Base-by-base conservation (phyloP, 169 alveolate genomes). In the Cryptosporidium parvum region DNA sequence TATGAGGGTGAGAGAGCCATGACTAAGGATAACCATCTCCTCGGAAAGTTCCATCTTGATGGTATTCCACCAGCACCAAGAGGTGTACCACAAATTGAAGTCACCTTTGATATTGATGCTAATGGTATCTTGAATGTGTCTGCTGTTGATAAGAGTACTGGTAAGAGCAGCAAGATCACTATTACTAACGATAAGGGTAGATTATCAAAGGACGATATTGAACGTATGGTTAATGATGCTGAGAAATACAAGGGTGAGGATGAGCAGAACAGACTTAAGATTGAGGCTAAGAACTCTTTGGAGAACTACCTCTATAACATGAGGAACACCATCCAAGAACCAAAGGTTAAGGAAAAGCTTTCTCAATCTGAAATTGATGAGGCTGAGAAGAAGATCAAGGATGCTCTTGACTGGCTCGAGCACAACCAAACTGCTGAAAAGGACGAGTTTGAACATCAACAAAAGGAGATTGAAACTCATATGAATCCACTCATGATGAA, bases 111-210 rank as follows among this genome's bases (percentile, higher is more conserved):
- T 86, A 96, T 98, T 44, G 99, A 98, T 93, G 96, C 98, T 86
- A 97, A 98, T 87, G 98, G 99, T 84, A 97, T 97, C 91, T 84
- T 97, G 91, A 93, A 94, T 69, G 99, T 97, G 37, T 91, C 96
- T 39, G 99, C 99, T n/a, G 96, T 93, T 51, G 99, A 97, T 86
- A 97, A 96, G 95, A 98, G 98, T 23, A 96, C 99, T n/a, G 99
- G 98, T 70, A 96, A 96, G 91, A 87, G 93, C 53, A 96, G 96
- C 95, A 91, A 97, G 92, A 96, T 97, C 91, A 96, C 98, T 80
- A 97, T 97, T 86, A 96, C 98, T n/a, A 97, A 96, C 93, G 99
- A 97, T 91, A 94, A 95, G 93, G 98, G 98, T 61, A 95, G 99
- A 86, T 94, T 97, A 67, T 94, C 97, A 14, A 94, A 96, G 73